Evolutionary conservation across 768 basidiomycete genomes (phyloP).

Genomic region (Amyloporia xantha): DNA sequence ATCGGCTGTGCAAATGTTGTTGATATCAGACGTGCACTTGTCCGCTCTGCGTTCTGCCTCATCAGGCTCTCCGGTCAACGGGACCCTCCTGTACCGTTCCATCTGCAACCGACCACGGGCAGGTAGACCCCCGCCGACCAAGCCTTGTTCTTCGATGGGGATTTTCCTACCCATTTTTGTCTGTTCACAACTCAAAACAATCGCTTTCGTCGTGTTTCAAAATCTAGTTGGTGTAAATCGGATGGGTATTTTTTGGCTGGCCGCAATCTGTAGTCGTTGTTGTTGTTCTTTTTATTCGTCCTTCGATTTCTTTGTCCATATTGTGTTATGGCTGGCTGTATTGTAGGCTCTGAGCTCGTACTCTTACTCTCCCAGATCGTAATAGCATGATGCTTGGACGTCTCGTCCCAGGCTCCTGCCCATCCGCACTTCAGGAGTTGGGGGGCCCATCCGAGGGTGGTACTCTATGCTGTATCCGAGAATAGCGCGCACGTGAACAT

Average conservation of each 20-base stretch:
- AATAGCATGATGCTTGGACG: neutral
- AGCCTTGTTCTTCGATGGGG: neutral
- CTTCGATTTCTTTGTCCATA: conserved; percentile 17
- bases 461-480: too few species aligned
- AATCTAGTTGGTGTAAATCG: neutral
- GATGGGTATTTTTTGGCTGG: neutral
- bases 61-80: neutral
- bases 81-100: conserved; percentile 4
- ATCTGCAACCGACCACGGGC: neutral
- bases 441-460: too few species aligned
- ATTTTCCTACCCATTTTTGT: neutral
- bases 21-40: neutral
- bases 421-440: too few species aligned
- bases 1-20: neutral
- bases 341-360: conserved; percentile 2
- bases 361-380: neutral
- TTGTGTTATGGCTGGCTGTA: conserved; percentile 8
- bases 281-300: conserved; percentile 11
- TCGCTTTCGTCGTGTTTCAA: neutral
- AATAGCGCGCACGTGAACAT: too few species aligned
- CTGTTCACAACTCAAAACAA: neutral
- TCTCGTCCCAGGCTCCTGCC: too few species aligned
- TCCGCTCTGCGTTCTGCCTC: neutral
- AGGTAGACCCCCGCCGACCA: neutral
- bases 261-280: neutral